Conservation (phyloP, 2,329 filamentous ascomycete genomes). For the Ophiostoma sp. region DNA sequence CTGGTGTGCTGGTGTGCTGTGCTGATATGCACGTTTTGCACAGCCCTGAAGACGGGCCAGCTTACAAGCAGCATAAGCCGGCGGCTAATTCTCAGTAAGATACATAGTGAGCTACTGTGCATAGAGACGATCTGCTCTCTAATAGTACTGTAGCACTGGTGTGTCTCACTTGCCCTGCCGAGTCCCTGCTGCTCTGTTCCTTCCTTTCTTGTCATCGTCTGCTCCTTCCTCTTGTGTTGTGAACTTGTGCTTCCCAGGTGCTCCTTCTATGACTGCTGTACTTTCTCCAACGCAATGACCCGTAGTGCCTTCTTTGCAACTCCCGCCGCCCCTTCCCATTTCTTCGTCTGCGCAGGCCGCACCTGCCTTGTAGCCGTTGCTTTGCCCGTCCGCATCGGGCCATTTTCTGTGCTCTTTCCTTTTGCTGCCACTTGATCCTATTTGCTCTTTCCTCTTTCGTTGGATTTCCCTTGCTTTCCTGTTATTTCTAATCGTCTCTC, state of each 20-base stretch:
- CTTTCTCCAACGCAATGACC: not conserved
- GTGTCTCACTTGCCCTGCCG: not conserved
- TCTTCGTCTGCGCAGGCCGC: not conserved
- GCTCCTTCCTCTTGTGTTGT: not conserved
- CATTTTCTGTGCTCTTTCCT: not conserved
- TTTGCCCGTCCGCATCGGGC: not conserved
- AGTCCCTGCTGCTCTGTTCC: not conserved
- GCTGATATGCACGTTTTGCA: not conserved
- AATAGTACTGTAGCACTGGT: not conserved
- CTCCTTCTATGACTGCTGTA: not conserved
- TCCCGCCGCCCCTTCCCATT: not conserved
- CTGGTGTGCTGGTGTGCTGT: not conserved
- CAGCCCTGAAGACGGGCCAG: not conserved
- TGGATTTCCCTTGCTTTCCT: too few species aligned
- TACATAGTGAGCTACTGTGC: not conserved
- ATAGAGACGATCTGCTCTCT: not conserved
- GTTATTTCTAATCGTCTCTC: not conserved
- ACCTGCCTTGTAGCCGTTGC: slow-evolving; percentile 7
- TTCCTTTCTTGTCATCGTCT: not conserved
- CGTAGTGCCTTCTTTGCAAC: not conserved
- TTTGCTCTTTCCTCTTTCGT: not conserved
- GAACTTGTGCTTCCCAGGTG: not conserved
- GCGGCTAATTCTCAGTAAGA: not conserved
- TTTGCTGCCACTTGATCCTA: not conserved
- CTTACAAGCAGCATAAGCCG: not conserved